phyloP scores from a whole-genome alignment of 2,329 filamentous ascomycete genomes.

The Hymenoscyphus salicellus region DNA sequence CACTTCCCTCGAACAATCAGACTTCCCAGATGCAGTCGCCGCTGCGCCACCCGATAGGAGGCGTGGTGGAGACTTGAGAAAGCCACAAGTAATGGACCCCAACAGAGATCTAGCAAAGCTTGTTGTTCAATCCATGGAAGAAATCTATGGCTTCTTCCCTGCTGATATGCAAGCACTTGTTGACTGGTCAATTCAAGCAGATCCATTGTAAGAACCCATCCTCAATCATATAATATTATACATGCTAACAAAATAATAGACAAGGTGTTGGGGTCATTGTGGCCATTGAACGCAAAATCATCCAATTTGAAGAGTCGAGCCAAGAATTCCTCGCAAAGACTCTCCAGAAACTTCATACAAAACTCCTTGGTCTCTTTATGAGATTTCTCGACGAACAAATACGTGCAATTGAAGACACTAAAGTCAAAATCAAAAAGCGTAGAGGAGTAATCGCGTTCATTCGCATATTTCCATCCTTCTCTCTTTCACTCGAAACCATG shows the following conservation, averaged over 20 bases:
- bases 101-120: constrained; percentile 82
- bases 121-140: constrained; percentile 84
- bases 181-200: constrained; percentile 76
- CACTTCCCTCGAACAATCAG: constrained; percentile 74
- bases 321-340: constrained; percentile 85
- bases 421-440: constrained; percentile 98
- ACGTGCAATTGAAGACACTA: constrained; percentile 93
- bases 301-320: constrained; percentile 80
- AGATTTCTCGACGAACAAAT: constrained; percentile 95
- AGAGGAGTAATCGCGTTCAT: constrained; percentile 96
- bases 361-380: constrained; percentile 71
- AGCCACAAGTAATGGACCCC: constrained; percentile 78
- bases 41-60: constrained; percentile 64
- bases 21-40: constrained; percentile 79
- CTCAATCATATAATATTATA: neutral
- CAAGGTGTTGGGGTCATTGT: constrained; percentile 88
- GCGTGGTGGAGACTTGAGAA: constrained; percentile 67
- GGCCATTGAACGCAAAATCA: constrained; percentile 73
- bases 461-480: constrained; percentile 86
- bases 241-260: constrained; percentile 42
- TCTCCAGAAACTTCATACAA: constrained; percentile 74
- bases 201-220: constrained; percentile 67
- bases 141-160: constrained; percentile 79
- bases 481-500: constrained; percentile 80
- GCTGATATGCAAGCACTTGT: constrained; percentile 74